phyloP scores from a whole-genome alignment of 106 monocot genomes.

The Platanthera guangdongensis region DNA sequence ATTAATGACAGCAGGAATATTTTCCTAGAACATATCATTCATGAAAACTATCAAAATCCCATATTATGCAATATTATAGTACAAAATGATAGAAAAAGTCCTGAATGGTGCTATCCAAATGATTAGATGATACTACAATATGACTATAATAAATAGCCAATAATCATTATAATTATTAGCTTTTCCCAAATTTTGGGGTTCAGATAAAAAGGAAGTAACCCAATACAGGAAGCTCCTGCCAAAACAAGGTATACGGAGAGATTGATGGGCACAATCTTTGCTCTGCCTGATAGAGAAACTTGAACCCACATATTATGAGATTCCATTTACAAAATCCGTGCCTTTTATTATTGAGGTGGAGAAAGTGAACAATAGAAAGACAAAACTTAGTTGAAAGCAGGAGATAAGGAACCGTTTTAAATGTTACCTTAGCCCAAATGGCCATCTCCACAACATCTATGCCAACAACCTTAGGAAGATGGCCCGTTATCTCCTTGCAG shows the following conservation, averaged over 20 bases:
- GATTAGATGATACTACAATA: neutral
- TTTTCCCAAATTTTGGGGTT: neutral
- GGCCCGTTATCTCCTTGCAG: slow-evolving; percentile 78
- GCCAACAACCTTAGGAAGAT: slow-evolving; percentile 89
- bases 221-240: neutral
- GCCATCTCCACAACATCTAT: slow-evolving; percentile 98
- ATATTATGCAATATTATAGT: neutral
- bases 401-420: neutral
- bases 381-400: neutral
- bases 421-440: slow-evolving; percentile 94
- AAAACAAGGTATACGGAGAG: neutral
- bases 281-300: neutral
- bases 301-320: neutral
- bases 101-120: neutral
- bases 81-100: neutral
- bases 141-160: neutral
- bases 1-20: slow-evolving; percentile 50
- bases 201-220: neutral
- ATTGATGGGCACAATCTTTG: neutral
- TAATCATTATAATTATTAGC: neutral
- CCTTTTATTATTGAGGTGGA: neutral
- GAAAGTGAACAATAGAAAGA: neutral
- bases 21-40: slow-evolving; percentile 46
- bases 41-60: neutral
- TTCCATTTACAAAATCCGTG: neutral